These are phyloP conservation scores for Hymenoscyphus fraxineus DNA, from an alignment of 2,329 filamentous ascomycete genomes.

Conservation along the genomic window DNA sequence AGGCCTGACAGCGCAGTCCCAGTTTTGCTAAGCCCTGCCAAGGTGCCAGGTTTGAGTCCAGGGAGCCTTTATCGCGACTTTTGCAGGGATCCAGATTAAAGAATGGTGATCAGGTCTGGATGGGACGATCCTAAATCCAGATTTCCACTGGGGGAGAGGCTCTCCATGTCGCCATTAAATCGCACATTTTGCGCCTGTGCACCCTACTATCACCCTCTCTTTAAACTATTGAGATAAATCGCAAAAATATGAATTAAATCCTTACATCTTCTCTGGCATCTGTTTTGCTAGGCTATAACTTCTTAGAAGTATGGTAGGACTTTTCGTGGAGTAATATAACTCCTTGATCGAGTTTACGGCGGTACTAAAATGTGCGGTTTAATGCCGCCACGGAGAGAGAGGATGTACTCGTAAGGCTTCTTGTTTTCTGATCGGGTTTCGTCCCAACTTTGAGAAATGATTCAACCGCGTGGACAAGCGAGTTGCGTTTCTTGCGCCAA, in stretches of 20 bases:
- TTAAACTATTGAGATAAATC: too few relatives aligned
- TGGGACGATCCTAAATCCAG: not conserved
- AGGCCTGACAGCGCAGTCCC: not conserved
- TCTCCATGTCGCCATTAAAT: too few relatives aligned
- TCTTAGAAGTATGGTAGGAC: too few relatives aligned
- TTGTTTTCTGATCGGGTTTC: not conserved
- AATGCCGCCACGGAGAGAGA: not conserved
- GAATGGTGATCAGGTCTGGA: not conserved
- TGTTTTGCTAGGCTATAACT: too few relatives aligned
- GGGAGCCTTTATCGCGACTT: not conserved
- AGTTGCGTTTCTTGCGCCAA: not conserved
- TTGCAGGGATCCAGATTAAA: not conserved
- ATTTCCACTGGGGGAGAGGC: not conserved
- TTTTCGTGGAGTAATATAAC: too few relatives aligned
- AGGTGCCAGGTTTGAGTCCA: not conserved
- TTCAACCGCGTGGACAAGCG: not conserved
- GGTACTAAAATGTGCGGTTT: too few relatives aligned
- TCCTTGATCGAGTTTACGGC: too few relatives aligned
- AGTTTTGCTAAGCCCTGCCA: slow-evolving; percentile 4
- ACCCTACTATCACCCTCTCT: too few relatives aligned
- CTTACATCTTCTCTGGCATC: too few relatives aligned
- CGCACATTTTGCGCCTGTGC: too few relatives aligned
- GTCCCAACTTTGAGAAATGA: not conserved
- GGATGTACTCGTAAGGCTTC: not conserved
- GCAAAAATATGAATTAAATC: too few relatives aligned